phyloP scores from a whole-genome alignment of 2,329 filamentous ascomycete genomes.

The Leptographium flavum region DNA sequence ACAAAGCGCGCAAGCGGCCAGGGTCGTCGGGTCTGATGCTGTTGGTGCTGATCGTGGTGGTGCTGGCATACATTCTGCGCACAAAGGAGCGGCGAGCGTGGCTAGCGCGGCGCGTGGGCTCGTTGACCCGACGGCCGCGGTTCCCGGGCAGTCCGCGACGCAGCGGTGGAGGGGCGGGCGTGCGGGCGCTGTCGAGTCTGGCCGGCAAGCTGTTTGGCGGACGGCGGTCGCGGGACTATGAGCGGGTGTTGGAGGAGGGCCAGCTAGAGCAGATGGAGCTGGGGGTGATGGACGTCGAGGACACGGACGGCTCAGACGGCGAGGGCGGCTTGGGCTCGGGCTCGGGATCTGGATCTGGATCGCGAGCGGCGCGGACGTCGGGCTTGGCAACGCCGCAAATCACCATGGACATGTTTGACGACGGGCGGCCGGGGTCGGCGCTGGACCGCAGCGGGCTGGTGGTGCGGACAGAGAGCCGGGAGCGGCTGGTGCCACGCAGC shows the following conservation, averaged over 20 bases:
- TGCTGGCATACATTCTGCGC: slow-evolving; percentile 60
- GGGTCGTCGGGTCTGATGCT: slow-evolving; percentile 62
- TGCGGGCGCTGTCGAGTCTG: slow-evolving; percentile 29
- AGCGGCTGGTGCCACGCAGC: slow-evolving; percentile 56
- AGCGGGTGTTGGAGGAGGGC: slow-evolving; percentile 75
- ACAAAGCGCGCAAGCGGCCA: slow-evolving; percentile 50
- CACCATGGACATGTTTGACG: slow-evolving; percentile 37
- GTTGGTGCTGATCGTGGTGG: slow-evolving; percentile 56
- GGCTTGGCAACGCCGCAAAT: slow-evolving; percentile 55
- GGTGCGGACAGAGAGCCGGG: slow-evolving; percentile 72
- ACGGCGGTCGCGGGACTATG: slow-evolving; percentile 43
- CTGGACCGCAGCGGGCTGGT: slow-evolving; percentile 60
- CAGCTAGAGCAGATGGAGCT: slow-evolving; percentile 57
- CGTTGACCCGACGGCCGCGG: slow-evolving; percentile 25
- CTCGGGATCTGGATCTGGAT: neutral
- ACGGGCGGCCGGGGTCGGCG: slow-evolving; percentile 25
- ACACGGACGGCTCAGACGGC: slow-evolving; percentile 34
- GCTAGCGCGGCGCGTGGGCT: slow-evolving; percentile 39
- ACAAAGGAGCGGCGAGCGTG: slow-evolving; percentile 62
- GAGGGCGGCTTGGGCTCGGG: neutral
- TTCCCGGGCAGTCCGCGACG: slow-evolving; percentile 30
- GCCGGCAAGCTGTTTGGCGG: slow-evolving; percentile 54
- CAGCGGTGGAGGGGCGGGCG: neutral
- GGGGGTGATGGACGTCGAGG: slow-evolving; percentile 47
- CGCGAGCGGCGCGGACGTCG: slow-evolving; percentile 30